Evolutionary conservation across 305 asterid species (phyloP).

Genomic region (Fraxinus platypoda): DNA sequence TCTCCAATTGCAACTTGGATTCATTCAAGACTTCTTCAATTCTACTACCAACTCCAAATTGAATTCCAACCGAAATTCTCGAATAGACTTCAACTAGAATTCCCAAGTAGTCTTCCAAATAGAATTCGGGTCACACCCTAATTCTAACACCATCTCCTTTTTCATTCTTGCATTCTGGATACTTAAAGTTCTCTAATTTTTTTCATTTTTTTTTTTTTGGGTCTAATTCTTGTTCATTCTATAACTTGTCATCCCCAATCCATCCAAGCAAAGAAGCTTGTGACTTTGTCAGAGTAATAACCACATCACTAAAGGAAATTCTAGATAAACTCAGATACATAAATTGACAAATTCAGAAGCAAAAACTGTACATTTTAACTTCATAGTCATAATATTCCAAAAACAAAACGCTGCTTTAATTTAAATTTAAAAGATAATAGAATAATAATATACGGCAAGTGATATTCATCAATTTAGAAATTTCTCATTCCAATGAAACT

Average conservation of each 20-base stretch:
- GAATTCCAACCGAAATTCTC: no score
- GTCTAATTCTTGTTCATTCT: not conserved
- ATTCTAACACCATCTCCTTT: no score
- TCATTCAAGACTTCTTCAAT: no score
- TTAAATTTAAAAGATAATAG: constrained; percentile 8
- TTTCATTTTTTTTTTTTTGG: not conserved
- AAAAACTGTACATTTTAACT: not conserved
- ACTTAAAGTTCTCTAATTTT: not conserved
- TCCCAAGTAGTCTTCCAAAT: no score
- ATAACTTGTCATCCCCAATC: constrained; percentile 1
- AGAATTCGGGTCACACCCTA: no score
- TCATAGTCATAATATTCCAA: constrained; percentile 6
- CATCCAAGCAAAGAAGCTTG: constrained; percentile 5
- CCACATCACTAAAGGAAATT: not conserved
- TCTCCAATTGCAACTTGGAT: no score
- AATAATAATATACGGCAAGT: not conserved
- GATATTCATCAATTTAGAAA: not conserved
- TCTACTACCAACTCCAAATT: no score
- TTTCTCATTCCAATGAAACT: constrained; percentile 15
- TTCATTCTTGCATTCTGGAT: not conserved
- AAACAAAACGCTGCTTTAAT: constrained; percentile 12
- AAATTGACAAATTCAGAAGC: constrained; percentile 10
- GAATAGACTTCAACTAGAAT: no score
- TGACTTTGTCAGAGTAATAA: not conserved
- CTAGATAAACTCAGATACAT: not conserved